Base-by-base conservation (phyloP, 116 monocot genomes). In the Papilionanthe hybrid region DNA sequence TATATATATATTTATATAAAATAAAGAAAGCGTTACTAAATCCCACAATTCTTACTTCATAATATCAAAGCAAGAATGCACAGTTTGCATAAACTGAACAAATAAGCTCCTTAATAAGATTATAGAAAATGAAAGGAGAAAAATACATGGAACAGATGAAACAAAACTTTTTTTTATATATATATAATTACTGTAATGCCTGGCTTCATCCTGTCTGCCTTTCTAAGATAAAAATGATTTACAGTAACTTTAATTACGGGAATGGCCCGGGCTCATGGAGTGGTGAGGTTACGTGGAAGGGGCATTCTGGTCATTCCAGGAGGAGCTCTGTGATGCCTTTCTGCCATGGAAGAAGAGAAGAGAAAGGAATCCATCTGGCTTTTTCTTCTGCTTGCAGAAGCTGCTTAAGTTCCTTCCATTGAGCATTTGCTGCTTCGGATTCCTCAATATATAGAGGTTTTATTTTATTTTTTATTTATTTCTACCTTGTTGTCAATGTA, bases 201-300 rank as follows among this genome's bases (percentile, higher is more conserved):
- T 60, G 60, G 60, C 60, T 60, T 23, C 60, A 60, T 23, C 60
- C 60, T 60, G 60, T 60, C n/a, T 60, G 60, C 60, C 60, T 60
- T 60, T 11, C 19, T 10, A 60, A 23, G 23, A n/a, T n/a, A 60
- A 60, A n/a, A 60, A 60, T 4, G n/a, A 60, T 60, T 4, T 60
- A 9, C 6, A 60, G 60, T n/a, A 4, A 5, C 22, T 60, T 22
- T 60, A n/a, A 60, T 60, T 60, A 7, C 60, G 22, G 60, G 0
- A n/a, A 23, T 23, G 60, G 4, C 23, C 22, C n/a, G 20, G 20
- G 22, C n/a, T 60, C 60, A 23, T n/a, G 60, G 2, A 50, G 50
- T 50, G 15, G 50, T 3, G 50, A 50, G 50, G 50, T 13, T 11
- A 50, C 50, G 50, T 13, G 3, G 50, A 13, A 13, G 2, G 50